Base-by-base conservation (phyloP, 2,329 filamentous ascomycete species). In the Penicillium sp. region DNA sequence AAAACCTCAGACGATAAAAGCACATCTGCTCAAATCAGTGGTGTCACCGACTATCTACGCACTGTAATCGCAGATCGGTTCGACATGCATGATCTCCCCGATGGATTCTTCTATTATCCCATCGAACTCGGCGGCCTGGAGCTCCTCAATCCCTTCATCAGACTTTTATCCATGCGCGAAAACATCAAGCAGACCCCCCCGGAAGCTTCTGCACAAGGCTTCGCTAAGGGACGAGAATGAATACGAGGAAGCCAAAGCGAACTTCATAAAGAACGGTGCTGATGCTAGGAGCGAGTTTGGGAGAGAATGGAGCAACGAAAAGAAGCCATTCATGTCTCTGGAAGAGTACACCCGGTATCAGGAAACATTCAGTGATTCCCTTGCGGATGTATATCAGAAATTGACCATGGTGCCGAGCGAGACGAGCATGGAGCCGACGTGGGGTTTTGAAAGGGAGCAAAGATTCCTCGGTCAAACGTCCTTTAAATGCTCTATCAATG, bases 41-140 rank as follows among this genome's bases (percentile, higher is more conserved):
- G 78, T 30, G 80, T 86, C 2, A 80, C 80, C 0, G 77, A 80
- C n/a, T 79, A 84, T 59, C 75, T 88, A 1, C 82, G 84, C 48
- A 70, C 73, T 14, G 73, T 76, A 7, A 81, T 88, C 11, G 62
- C 72, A 5, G 65, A 78, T 9, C 80, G 82, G 0, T 88, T 88
- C 58, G 71, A 72, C 2, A 72, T 80, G 12, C 60, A 69, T 1
- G 66, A 78, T 55, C 68, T 82, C 6, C 79, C 79, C 0, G 80
- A 81, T 26, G 80, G 78, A 4, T 80, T 81, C 56, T 77, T 82
- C 62, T 82, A 78, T 63, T 81, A 81, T 59, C 80, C 80, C 0
- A 70, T 79, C 35, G 77, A 80, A 53, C 72, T 82, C 10, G 80
- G 80, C 5, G 80, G 80, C 1, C 68, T 82, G 4, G 78, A 78